A percentile compares a stretch with the other conserved stretches of the same genome.
Evolutionary conservation across 2,329 filamentous ascomycete genomes (phyloP).

Genomic region (Aspergillus sp.): DNA sequence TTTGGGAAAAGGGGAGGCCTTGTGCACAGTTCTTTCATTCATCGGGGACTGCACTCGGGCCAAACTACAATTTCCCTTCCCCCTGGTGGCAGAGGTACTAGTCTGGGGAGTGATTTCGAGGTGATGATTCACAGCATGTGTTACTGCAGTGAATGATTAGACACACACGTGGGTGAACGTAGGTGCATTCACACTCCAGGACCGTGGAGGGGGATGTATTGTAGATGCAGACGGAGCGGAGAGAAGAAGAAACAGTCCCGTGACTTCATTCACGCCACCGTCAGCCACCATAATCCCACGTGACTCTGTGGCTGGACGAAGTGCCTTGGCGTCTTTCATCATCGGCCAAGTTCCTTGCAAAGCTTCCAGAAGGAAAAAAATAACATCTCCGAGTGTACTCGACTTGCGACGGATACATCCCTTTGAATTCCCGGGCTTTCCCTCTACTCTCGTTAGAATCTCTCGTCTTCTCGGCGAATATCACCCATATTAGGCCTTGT

Average conservation of each 20-base stretch:
- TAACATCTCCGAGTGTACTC: neutral
- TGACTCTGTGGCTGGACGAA: conserved; percentile 11
- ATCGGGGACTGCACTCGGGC: no score
- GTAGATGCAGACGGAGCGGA: neutral
- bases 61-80: no score
- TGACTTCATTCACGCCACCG: neutral
- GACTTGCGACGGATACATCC: no score
- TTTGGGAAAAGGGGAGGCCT: no score
- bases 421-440: neutral
- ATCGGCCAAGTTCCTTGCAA: conserved; percentile 17
- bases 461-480: neutral
- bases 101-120: no score
- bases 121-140: no score
- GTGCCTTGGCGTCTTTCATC: conserved; percentile 20
- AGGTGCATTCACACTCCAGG: no score
- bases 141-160: no score
- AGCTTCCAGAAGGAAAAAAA: conserved; percentile 4
- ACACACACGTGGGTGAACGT: no score
- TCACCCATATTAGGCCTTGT: neutral
- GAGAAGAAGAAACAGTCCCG: neutral
- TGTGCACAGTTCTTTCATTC: no score
- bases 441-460: neutral
- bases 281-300: conserved; percentile 6
- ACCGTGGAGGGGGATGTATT: no score
- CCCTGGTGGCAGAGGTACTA: no score